A percentile compares a stretch with the other conserved stretches of the same genome.
phyloP scores from a whole-genome alignment of 2,329 filamentous ascomycete genomes.

The Metarhizium robertsii region DNA sequence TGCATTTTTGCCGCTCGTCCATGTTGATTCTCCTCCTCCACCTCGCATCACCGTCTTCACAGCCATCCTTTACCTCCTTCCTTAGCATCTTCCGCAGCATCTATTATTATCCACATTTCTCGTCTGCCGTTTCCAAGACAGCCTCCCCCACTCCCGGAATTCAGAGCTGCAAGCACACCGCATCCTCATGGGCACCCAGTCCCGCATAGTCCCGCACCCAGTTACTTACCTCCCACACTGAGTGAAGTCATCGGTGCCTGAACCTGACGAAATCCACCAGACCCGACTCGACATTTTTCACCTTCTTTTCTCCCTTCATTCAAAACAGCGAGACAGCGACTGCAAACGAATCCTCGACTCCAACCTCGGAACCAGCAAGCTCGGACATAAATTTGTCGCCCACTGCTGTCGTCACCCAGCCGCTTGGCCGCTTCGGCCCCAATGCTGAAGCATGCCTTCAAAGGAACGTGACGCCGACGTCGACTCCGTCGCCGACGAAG shows the following conservation, averaged over 20 bases:
- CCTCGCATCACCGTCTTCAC: not conserved
- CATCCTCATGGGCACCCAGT: not conserved
- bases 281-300: not conserved
- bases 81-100: not conserved
- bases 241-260: conserved; percentile 2
- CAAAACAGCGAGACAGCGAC: not conserved
- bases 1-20: not conserved
- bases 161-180: not conserved
- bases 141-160: not conserved
- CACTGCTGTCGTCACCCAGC: not conserved
- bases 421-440: conserved; percentile 4
- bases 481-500: conserved; percentile 23
- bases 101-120: too few relatives aligned
- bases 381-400: not conserved
- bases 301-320: not conserved
- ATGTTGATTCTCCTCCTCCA: not conserved
- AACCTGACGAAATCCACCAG: not conserved
- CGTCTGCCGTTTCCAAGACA: not conserved
- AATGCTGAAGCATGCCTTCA: conserved; percentile 29
- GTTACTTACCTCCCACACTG: not conserved
- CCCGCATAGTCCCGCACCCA: not conserved
- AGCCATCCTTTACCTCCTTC: not conserved
- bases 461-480: conserved; percentile 32
- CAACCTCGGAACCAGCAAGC: not conserved
- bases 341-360: not conserved